Evolutionary conservation across 305 asterid genomes (phyloP).

Genomic region (Fraxinus sp.): DNA sequence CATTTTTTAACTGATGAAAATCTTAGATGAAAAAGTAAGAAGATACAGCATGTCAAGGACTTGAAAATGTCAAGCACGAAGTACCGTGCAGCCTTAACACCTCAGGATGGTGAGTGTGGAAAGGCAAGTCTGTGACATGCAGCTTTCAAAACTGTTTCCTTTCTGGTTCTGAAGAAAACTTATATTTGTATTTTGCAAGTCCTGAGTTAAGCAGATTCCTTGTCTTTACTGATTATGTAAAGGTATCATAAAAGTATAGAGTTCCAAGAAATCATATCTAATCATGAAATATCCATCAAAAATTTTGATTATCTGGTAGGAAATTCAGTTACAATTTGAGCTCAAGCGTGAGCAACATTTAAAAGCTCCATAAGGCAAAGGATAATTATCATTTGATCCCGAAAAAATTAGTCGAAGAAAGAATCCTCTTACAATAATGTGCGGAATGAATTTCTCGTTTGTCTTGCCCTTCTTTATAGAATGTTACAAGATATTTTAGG

Average conservation of each 20-base stretch:
- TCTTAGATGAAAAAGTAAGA: neutral
- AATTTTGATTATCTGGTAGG: conserved; percentile 15
- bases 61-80: neutral
- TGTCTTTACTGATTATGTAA: neutral
- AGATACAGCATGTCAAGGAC: neutral
- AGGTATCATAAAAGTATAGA: neutral
- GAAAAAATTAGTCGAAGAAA: conserved; percentile 9
- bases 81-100: neutral
- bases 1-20: neutral
- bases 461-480: too few relatives aligned
- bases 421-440: neutral
- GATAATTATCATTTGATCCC: conserved; percentile 9
- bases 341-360: neutral
- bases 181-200: neutral
- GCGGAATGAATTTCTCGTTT: too few relatives aligned
- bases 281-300: neutral
- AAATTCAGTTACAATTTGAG: conserved; percentile 27
- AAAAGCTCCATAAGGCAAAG: neutral
- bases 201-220: neutral
- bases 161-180: neutral
- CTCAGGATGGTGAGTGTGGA: neutral
- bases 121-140: neutral
- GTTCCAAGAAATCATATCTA: neutral
- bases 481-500: too few relatives aligned
- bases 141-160: neutral